Percentiles rank a stretch among this genome's conserved stretches.
Conservation (phyloP, 2,329 filamentous ascomycete species). For the Hypomyces rosellus region DNA sequence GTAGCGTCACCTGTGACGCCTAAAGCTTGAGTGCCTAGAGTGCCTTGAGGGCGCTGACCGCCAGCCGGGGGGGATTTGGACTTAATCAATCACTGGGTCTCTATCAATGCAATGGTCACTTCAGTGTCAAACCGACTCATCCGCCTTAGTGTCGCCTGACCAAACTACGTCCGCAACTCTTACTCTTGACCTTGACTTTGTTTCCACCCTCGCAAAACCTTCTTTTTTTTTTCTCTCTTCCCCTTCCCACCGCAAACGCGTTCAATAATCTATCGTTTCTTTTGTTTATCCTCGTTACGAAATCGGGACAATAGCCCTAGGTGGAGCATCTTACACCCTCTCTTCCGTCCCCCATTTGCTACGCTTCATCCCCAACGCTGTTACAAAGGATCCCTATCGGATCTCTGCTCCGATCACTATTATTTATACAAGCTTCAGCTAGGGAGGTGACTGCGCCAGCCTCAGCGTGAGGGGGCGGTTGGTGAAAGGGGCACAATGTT, state of each 20-base stretch:
- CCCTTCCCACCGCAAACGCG: background rate
- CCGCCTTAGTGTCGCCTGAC: conserved; percentile 11
- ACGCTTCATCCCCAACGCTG: background rate
- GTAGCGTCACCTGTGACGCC: conserved; percentile 2
- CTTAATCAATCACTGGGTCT: conserved; percentile 12
- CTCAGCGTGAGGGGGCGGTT: conserved; percentile 27
- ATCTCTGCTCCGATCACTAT: conserved; percentile 2
- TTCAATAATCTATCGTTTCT: too few relatives aligned
- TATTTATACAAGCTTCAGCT: background rate
- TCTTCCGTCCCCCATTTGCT: background rate
- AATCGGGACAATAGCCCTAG: too few relatives aligned
- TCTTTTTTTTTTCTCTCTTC: background rate
- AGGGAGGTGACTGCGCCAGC: conserved; percentile 8
- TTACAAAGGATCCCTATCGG: conserved; percentile 1
- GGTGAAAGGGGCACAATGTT: conserved; percentile 33
- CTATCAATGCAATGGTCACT: conserved; percentile 10
- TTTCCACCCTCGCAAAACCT: background rate
- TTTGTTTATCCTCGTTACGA: too few relatives aligned
- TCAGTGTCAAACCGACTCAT: conserved; percentile 11
- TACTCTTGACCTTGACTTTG: background rate
- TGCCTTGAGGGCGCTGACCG: conserved; percentile 7
- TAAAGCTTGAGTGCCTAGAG: background rate
- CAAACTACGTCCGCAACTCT: background rate
- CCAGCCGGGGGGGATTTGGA: background rate
- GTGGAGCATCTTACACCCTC: too few relatives aligned